Percentiles rank a stretch among this genome's conserved stretches.
Conservation (phyloP, 257 asterid species). For the Plectranthus barbatus region DNA sequence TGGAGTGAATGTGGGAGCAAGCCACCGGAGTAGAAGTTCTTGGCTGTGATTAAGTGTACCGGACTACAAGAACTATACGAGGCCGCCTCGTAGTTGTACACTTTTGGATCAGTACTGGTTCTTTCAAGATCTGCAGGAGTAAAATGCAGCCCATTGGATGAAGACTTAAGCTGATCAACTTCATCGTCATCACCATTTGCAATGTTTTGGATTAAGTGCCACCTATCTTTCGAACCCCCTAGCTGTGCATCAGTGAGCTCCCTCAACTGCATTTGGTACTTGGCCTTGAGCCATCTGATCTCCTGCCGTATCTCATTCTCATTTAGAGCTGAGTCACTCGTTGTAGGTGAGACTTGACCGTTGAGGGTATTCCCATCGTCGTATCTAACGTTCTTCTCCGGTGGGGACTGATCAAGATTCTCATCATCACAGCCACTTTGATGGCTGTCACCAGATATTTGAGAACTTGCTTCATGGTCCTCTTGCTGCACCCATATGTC, state of each 20-base stretch:
- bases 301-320: slow-evolving; percentile 46
- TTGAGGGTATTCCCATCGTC: background rate
- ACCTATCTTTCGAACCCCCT: background rate
- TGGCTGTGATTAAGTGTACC: slow-evolving; percentile 42
- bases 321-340: slow-evolving; percentile 20
- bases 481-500: slow-evolving; percentile 31
- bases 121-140: slow-evolving; percentile 15
- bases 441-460: too few species aligned
- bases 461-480: slow-evolving; percentile 21
- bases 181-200: too few species aligned
- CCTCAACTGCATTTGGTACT: slow-evolving; percentile 47
- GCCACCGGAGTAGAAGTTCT: slow-evolving; percentile 38
- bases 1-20: slow-evolving; percentile 44
- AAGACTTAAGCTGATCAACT: too few species aligned
- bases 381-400: slow-evolving; percentile 4
- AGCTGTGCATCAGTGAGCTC: slow-evolving; percentile 36
- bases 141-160: too few species aligned
- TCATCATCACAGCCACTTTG: background rate
- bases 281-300: slow-evolving; percentile 65
- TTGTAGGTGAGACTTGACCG: background rate
- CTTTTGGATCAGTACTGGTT: slow-evolving; percentile 16
- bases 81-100: slow-evolving; percentile 25
- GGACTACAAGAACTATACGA: slow-evolving; percentile 17
- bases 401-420: slow-evolving; percentile 6
- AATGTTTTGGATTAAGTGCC: too few species aligned